Evolutionary conservation across 116 monocot species (phyloP).

Genomic region (Posidonia oceanica): DNA sequence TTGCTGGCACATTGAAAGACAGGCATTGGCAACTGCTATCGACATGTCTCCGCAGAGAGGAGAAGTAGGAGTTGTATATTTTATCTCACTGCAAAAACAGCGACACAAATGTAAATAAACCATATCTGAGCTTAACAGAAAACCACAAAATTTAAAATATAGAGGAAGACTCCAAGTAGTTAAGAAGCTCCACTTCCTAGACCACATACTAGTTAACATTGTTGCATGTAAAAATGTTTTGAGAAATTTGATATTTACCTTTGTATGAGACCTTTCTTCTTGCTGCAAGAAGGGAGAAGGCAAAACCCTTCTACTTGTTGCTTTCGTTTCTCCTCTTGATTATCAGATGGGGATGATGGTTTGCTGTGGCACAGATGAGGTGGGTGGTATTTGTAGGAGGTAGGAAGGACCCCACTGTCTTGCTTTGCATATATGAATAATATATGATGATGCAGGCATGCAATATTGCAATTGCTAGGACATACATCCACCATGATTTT

Average conservation of each 20-base stretch:
- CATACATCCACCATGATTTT: not conserved
- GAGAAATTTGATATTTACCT: not conserved
- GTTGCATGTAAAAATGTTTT: not conserved
- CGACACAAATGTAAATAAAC: too few species aligned
- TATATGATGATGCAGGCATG: not conserved
- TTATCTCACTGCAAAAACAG: too few species aligned
- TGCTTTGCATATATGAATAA: not conserved
- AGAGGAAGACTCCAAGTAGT: too few species aligned
- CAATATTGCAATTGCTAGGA: not conserved
- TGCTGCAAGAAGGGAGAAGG: constrained; percentile 16
- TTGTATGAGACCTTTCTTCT: not conserved
- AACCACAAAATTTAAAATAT: too few species aligned
- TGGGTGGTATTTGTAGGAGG: constrained; percentile 12
- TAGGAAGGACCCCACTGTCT: not conserved
- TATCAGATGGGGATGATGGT: not conserved
- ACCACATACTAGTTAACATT: not conserved
- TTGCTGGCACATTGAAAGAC: not conserved
- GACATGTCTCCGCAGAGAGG: constrained; percentile 4
- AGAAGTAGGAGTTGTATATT: too few species aligned
- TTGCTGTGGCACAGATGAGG: constrained; percentile 10
- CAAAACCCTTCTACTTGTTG: constrained; percentile 13
- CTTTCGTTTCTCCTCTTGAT: not conserved
- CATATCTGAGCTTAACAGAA: too few species aligned
- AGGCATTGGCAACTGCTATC: not conserved
- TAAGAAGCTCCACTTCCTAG: too few species aligned